Base-by-base conservation (phyloP, 768 basidiomycete species). In the Pleurotus citrinopileatus region DNA sequence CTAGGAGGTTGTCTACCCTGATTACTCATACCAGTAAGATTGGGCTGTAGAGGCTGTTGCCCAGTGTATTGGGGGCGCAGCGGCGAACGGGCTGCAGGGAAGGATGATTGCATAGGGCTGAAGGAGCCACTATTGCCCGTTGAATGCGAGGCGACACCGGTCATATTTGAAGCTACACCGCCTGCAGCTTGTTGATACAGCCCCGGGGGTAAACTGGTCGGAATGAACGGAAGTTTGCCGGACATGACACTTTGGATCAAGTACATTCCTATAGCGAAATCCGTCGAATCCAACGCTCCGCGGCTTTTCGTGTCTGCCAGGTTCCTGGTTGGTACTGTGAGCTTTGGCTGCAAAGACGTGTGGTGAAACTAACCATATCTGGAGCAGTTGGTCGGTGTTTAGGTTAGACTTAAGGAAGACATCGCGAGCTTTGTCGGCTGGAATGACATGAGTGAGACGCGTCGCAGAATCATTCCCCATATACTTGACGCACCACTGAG, bases 251-350 rank as follows among this genome's bases (percentile, higher is more conserved):
- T 87, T 70, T 98, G 94, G 59, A 98, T 94, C 65, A 98, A 82
- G 69, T 92, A 93, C 94, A 97, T 95, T 36, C 88, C 97, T 63
- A 99, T 84, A 56, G 89, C 87, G 65, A 99, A 99, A 70, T 99
- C 97, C 42, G 87, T 78, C 13, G 84, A 73, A 67, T 99, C 97
- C 56, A 99, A 84, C 10, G 79, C 74, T 48, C 97, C 96, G 57
- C 97, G 82, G 60, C 89, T 83, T 69, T 95, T 90, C 3, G 94
- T 95, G 68, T 99, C 97, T n/a, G 95, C 89, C 34, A 99, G 80
- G 58, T 80, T 87, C 95, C 94, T 97, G 61, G 38, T 44, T 23
- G 29, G 52, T 19, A 53, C n/a, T 23, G 36, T 29, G 20, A 28
- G 43, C 42, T 42, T 13, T 25, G 19, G 12, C 27, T 47, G 47